Conservation (phyloP, 371 early-diverging fungal species). For the Lichtheimia ramosa region DNA sequence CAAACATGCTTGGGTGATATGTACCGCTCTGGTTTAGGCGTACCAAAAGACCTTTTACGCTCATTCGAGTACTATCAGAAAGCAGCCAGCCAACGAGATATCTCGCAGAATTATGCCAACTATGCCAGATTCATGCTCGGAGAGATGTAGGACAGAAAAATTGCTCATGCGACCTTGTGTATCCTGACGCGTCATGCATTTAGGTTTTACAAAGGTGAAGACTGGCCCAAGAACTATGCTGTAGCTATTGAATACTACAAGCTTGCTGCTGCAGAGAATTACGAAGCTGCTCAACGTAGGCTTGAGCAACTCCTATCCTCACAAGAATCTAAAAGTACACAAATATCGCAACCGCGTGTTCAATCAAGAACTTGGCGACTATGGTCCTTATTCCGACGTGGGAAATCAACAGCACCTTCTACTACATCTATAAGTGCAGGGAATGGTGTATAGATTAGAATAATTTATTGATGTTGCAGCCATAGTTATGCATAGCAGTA, state of each 20-base stretch:
- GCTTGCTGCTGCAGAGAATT: slow-evolving; percentile 41
- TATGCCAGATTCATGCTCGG: slow-evolving; percentile 51
- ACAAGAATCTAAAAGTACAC: slow-evolving; percentile 11
- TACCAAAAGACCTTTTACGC: slow-evolving; percentile 34
- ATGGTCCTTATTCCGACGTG: slow-evolving; percentile 20
- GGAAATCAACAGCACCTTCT: slow-evolving; percentile 4
- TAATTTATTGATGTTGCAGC: too few relatives aligned
- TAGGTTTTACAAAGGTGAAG: slow-evolving; percentile 47
- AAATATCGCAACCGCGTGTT: slow-evolving; percentile 2
- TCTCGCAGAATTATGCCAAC: slow-evolving; percentile 50
- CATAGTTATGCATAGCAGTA: too few relatives aligned
- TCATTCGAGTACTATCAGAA: slow-evolving; percentile 53
- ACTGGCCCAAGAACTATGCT: slow-evolving; percentile 38
- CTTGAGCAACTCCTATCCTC: slow-evolving; percentile 14
- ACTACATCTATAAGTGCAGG: background rate
- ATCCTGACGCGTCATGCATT: too few relatives aligned
- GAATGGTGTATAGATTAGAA: too few relatives aligned
- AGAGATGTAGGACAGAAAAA: slow-evolving; percentile 34
- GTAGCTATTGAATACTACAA: slow-evolving; percentile 47
- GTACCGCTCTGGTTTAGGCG: slow-evolving; percentile 42
- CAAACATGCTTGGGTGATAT: slow-evolving; percentile 49
- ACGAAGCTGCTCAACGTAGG: slow-evolving; percentile 32
- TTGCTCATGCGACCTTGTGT: too few relatives aligned
- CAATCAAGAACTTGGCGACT: slow-evolving; percentile 17
- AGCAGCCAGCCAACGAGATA: slow-evolving; percentile 48